These are phyloP conservation scores for Rhizopogon vinicolor DNA, from an alignment of 768 basidiomycete genomes.

Conservation along the genomic window DNA sequence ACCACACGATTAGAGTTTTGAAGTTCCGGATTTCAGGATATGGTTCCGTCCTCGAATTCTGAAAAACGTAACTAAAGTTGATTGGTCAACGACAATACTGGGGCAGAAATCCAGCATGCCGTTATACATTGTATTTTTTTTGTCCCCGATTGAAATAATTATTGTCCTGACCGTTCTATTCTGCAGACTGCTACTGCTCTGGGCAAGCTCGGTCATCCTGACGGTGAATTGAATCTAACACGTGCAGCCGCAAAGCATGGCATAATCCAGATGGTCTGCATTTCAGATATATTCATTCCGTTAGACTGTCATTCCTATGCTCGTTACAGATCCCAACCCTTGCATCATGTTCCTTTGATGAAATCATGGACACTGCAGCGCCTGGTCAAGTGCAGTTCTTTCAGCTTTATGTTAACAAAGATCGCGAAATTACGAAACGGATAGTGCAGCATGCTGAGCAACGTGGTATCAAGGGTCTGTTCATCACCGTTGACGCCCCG, in stretches of 20 bases:
- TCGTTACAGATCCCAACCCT: conserved; percentile 76
- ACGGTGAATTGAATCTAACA: conserved; percentile 86
- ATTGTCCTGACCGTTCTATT: neutral
- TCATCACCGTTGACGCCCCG: conserved; percentile 94
- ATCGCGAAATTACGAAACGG: conserved; percentile 74
- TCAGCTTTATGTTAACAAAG: conserved; percentile 85
- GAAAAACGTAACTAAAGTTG: conserved; percentile 73
- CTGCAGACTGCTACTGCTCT: conserved; percentile 65
- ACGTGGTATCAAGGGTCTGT: conserved; percentile 83
- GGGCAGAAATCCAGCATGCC: conserved; percentile 72
- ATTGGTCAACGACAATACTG: conserved; percentile 74
- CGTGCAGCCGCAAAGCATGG: conserved; percentile 74
- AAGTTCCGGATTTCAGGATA: conserved; percentile 34
- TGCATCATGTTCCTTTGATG: conserved; percentile 90
- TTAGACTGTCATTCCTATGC: neutral
- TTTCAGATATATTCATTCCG: neutral
- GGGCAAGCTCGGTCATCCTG: conserved; percentile 89
- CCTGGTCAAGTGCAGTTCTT: conserved; percentile 77
- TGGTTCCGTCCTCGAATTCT: conserved; percentile 89
- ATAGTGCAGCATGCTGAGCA: conserved; percentile 83
- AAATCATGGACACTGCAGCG: conserved; percentile 78
- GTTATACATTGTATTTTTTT: conserved; percentile 57
- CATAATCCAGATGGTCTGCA: conserved; percentile 59
- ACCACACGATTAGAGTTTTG: neutral
- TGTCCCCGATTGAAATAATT: neutral